Base-by-base conservation (phyloP, 2,329 filamentous ascomycete genomes). In the Mycosphaerella arachidis region DNA sequence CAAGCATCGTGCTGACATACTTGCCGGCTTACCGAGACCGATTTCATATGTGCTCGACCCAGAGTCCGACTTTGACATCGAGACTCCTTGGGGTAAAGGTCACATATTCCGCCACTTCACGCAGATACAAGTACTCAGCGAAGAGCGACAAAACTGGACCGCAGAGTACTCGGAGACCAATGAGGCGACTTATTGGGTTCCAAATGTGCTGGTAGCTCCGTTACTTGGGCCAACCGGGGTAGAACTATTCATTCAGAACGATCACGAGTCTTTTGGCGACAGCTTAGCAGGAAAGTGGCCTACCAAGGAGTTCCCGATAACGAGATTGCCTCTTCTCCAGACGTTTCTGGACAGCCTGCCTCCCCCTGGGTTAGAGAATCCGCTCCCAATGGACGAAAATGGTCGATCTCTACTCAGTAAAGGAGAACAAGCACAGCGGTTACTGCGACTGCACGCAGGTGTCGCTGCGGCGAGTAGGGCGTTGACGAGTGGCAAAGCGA, bases 131-230 rank as follows among this genome's bases (percentile, higher is more conserved):
- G 65, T 66, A 6, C 43, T 71, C 16, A 57, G 57, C 31, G 60
- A 65, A 18, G 56, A 65, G 9, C 43, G 61, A 27, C 55, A 55
- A 6, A 60, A 59, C 8, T 56, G 58, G 1, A 56, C 55, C 30
- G 58, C 48, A 24, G 53, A 60, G n/a, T 55, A 58, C 6, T 53
- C 51, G 16, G 61, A 64, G 16, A 59, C 55, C 31, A 52, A 52
- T 31, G 58, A 61, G 48, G 43, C 57, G 16, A 58, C 59, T 18
- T 61, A 60, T 8, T 70, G 66, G 66, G 59, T 73, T 5, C 64
- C 70, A 18, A 73, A 73, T 46, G 55, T 67, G 35, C 68, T 72
- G 54, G 70, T 63, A 13, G 70, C 70, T n/a, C 67, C 70, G 3
- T 60, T 73, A 12, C 61, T 73, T 7, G 71, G 67, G 24, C 58